Percentiles rank a stretch among this genome's conserved stretches.
Evolutionary conservation across 2,329 filamentous ascomycete species (phyloP).

Genomic region (Lachnellula willkommii): DNA sequence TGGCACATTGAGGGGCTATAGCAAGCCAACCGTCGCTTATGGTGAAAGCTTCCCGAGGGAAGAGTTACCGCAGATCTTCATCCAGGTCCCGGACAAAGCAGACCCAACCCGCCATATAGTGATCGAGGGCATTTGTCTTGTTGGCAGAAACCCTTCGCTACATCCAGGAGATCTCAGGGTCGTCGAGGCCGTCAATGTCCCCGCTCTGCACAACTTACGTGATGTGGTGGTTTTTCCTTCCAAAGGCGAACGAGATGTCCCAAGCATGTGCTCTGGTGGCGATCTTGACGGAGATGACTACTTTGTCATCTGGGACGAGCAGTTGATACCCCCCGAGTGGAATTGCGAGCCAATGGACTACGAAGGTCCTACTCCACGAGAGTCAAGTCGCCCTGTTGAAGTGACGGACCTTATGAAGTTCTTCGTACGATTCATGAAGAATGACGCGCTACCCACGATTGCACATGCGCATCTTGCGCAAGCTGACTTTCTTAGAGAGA

Average conservation of each 20-base stretch:
- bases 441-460: conserved; percentile 74
- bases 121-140: conserved; percentile 70
- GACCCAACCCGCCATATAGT: conserved; percentile 52
- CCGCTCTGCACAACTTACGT: conserved; percentile 67
- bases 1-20: conserved; percentile 66
- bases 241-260: conserved; percentile 74
- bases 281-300: conserved; percentile 97
- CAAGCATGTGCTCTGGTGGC: conserved; percentile 93
- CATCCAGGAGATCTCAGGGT: conserved; percentile 90
- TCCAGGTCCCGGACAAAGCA: conserved; percentile 65
- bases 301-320: conserved; percentile 83
- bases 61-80: conserved; percentile 76
- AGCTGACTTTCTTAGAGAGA: conserved; percentile 56
- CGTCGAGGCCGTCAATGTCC: conserved; percentile 74
- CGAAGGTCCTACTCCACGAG: conserved; percentile 49
- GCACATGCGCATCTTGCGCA: conserved; percentile 76
- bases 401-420: conserved; percentile 73
- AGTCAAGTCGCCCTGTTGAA: conserved; percentile 57
- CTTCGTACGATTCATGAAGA: conserved; percentile 90
- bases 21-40: conserved; percentile 35
- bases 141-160: conserved; percentile 89
- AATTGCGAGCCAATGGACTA: conserved; percentile 77
- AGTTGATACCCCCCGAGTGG: conserved; percentile 64
- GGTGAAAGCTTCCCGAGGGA: conserved; percentile 37
- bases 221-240: conserved; percentile 86